phyloP scores from a whole-genome alignment of 2,329 filamentous ascomycete species.

The Colletotrichum melonis region DNA sequence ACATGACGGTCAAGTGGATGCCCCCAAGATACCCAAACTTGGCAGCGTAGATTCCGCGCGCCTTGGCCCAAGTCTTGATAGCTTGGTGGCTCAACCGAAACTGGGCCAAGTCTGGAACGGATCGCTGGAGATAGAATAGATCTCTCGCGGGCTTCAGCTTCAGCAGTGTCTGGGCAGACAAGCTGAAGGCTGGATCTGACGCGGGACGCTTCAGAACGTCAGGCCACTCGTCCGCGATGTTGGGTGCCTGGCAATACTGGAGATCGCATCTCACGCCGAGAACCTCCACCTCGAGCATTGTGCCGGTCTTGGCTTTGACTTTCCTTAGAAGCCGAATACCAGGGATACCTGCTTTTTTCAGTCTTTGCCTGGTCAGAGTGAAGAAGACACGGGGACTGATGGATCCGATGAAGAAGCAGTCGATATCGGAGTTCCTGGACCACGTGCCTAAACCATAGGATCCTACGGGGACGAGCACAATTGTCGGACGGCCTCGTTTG shows the following conservation, averaged over 20 bases:
- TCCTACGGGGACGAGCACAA: conserved; percentile 71
- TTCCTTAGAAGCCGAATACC: conserved; percentile 65
- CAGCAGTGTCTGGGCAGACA: conserved; percentile 66
- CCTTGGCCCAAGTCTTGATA: conserved; percentile 71
- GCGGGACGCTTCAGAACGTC: conserved; percentile 58
- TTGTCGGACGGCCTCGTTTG: conserved; percentile 39
- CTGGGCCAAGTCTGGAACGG: conserved; percentile 67
- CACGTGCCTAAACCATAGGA: conserved; percentile 74
- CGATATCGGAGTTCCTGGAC: conserved; percentile 70
- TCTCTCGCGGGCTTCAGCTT: conserved; percentile 75
- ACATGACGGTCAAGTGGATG: conserved; percentile 72
- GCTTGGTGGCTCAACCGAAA: conserved; percentile 70
- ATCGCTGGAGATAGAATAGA: conserved; percentile 68
- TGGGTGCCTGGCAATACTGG: conserved; percentile 69
- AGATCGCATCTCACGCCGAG: conserved; percentile 69
- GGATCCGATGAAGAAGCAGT: conserved; percentile 73
- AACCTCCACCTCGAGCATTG: conserved; percentile 74
- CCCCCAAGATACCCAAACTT: conserved; percentile 75
- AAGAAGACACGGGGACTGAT: conserved; percentile 73
- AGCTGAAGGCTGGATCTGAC: conserved; percentile 63
- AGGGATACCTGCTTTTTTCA: conserved; percentile 57
- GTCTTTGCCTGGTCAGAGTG: conserved; percentile 63
- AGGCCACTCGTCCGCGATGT: conserved; percentile 52
- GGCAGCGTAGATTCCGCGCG: conserved; percentile 72
- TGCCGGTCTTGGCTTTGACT: conserved; percentile 68